Evolutionary conservation across 352 stramenopile genomes (phyloP).

Genomic region (Globisporangium parvum): DNA sequence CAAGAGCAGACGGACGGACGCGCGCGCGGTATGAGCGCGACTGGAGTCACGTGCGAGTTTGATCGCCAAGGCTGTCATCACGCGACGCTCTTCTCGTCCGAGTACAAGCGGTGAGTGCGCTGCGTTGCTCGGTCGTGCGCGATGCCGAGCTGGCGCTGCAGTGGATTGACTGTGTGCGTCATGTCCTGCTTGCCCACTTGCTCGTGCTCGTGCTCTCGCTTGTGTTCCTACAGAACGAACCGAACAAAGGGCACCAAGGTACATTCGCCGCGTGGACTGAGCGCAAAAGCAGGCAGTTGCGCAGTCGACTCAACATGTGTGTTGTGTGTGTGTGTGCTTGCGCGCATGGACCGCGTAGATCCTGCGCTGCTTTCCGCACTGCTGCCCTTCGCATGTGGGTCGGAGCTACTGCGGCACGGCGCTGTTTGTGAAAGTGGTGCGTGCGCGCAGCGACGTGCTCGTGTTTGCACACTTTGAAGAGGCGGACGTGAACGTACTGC

Average conservation of each 20-base stretch:
- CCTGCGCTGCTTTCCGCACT: constrained; percentile 68
- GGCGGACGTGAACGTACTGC: constrained; percentile 23
- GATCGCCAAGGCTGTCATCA: constrained; percentile 32
- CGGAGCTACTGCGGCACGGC: constrained; percentile 65
- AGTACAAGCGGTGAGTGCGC: constrained; percentile 56
- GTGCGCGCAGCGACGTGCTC: constrained; percentile 18
- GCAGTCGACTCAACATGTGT: constrained; percentile 1
- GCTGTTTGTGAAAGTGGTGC: constrained; percentile 34
- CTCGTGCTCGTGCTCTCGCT: neutral
- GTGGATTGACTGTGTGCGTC: neutral
- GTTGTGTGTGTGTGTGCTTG: neutral
- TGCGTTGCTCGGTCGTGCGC: neutral
- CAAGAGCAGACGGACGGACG: neutral
- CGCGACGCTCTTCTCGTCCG: constrained; percentile 30
- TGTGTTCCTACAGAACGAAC: constrained; percentile 23
- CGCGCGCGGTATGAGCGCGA: constrained; percentile 13
- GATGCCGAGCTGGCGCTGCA: neutral
- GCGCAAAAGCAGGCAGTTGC: neutral
- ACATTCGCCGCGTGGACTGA: neutral
- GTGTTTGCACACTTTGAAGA: constrained; percentile 57
- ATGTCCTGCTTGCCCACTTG: no score
- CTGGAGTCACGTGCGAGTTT: constrained; percentile 31
- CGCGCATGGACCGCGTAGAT: constrained; percentile 23
- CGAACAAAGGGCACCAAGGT: constrained; percentile 45
- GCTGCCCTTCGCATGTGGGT: constrained; percentile 55